Evolutionary conservation across 2,329 filamentous ascomycete species (phyloP).

Genomic region (Arthrinium puccinioides): DNA sequence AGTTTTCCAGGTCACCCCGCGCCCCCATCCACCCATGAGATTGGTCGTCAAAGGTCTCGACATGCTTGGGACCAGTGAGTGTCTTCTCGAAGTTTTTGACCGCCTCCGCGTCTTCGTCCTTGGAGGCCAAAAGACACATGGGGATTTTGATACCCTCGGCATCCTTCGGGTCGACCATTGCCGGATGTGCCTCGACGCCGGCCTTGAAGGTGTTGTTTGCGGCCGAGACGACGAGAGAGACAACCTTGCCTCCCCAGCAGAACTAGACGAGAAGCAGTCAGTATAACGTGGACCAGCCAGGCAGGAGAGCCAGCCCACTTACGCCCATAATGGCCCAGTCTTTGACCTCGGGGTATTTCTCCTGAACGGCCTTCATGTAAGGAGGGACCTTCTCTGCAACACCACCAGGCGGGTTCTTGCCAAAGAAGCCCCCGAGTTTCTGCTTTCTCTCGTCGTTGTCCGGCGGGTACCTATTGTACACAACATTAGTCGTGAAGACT

Average conservation of each 20-base stretch:
- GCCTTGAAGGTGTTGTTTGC: slow-evolving; percentile 48
- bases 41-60: slow-evolving; percentile 61
- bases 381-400: slow-evolving; percentile 43
- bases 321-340: slow-evolving; percentile 56
- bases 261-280: slow-evolving; percentile 28
- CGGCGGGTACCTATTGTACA: slow-evolving; percentile 47
- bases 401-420: slow-evolving; percentile 38
- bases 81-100: slow-evolving; percentile 49
- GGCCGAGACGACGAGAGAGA: slow-evolving; percentile 41
- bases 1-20: slow-evolving; percentile 49
- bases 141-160: slow-evolving; percentile 54
- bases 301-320: slow-evolving; percentile 17
- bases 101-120: slow-evolving; percentile 51
- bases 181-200: slow-evolving; percentile 48
- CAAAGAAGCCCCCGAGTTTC: slow-evolving; percentile 51
- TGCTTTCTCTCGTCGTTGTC: slow-evolving; percentile 57
- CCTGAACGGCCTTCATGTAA: slow-evolving; percentile 46
- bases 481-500: neutral
- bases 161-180: slow-evolving; percentile 57
- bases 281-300: slow-evolving; percentile 3
- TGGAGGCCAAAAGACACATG: slow-evolving; percentile 55
- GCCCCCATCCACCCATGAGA: slow-evolving; percentile 72
- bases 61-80: slow-evolving; percentile 47
- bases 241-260: slow-evolving; percentile 69
- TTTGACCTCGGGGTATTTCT: slow-evolving; percentile 45